Conservation (phyloP, 768 basidiomycete species). For the Boletus coccyginus region DNA sequence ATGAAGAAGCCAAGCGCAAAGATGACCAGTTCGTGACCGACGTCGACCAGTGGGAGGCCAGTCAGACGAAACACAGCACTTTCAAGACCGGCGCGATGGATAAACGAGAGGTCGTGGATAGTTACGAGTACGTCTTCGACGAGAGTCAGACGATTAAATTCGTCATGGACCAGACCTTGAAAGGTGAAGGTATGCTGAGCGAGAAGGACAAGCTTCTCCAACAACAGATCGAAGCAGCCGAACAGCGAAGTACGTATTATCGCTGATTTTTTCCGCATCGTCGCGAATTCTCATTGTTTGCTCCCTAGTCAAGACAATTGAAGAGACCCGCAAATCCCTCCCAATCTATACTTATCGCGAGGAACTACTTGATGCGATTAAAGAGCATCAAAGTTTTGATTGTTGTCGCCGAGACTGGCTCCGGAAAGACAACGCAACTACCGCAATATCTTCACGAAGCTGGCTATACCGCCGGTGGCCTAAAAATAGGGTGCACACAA, state of each 20-base stretch:
- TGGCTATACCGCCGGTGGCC: slow-evolving; percentile 84
- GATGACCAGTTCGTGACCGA: slow-evolving; percentile 96
- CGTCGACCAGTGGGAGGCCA: slow-evolving; percentile 95
- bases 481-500: slow-evolving; percentile 89
- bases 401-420: slow-evolving; percentile 97
- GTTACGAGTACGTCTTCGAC: slow-evolving; percentile 98
- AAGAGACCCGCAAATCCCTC: slow-evolving; percentile 89
- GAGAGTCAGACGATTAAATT: slow-evolving; percentile 97
- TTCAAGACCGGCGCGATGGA: slow-evolving; percentile 93
- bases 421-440: slow-evolving; percentile 97
- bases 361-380: slow-evolving; percentile 83
- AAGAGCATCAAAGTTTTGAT: slow-evolving; percentile 93
- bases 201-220: slow-evolving; percentile 84
- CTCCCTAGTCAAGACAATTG: slow-evolving; percentile 74
- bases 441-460: slow-evolving; percentile 99
- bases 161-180: slow-evolving; percentile 78
- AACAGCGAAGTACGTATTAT: slow-evolving; percentile 71
- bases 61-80: slow-evolving; percentile 85
- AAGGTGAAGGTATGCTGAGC: slow-evolving; percentile 67
- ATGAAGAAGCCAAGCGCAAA: slow-evolving; percentile 89
- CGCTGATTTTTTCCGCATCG: background rate
- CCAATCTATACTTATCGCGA: slow-evolving; percentile 91
- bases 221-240: slow-evolving; percentile 87
- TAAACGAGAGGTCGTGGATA: slow-evolving; percentile 74
- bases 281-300: background rate